Evolutionary conservation across 2,329 filamentous ascomycete species (phyloP).

Genomic region (Xylaria sp.): DNA sequence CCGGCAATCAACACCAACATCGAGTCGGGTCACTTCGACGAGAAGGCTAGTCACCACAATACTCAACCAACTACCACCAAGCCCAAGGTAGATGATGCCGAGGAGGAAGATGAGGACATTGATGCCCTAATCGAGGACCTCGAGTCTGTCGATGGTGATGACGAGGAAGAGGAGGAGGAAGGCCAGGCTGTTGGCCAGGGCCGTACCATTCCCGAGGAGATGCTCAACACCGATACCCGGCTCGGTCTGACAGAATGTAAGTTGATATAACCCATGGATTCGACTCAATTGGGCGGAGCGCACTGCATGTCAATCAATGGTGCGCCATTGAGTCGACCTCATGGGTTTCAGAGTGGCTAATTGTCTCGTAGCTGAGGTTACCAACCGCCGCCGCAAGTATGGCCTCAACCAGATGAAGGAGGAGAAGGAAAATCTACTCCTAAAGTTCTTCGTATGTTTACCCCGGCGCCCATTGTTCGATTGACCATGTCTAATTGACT

Average conservation of each 20-base stretch:
- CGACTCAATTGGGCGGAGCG: constrained; percentile 47
- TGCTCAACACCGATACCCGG: constrained; percentile 77
- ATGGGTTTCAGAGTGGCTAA: constrained; percentile 24
- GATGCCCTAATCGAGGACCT: constrained; percentile 87
- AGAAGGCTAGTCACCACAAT: constrained; percentile 57
- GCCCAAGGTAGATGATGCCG: constrained; percentile 58
- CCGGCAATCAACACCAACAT: constrained; percentile 69
- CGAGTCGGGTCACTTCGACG: constrained; percentile 68
- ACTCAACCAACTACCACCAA: constrained; percentile 46
- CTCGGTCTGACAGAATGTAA: constrained; percentile 75
- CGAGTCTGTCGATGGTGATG: constrained; percentile 77
- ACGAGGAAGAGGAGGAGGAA: constrained; percentile 67
- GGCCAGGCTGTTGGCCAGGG: constrained; percentile 56
- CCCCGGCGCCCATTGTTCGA: constrained; percentile 4
- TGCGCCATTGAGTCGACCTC: not conserved
- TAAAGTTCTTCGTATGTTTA: constrained; percentile 70
- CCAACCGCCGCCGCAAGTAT: constrained; percentile 64
- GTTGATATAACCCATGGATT: constrained; percentile 47
- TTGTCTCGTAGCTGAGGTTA: constrained; percentile 37
- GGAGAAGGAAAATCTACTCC: constrained; percentile 81
- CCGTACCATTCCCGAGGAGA: constrained; percentile 68
- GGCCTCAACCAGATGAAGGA: constrained; percentile 91
- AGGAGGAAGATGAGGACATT: constrained; percentile 82
- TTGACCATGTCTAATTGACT: constrained; percentile 9
- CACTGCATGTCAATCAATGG: not conserved